Base-by-base conservation (phyloP, 192 early-diverging fungal species). In the Coemansia furcata region DNA sequence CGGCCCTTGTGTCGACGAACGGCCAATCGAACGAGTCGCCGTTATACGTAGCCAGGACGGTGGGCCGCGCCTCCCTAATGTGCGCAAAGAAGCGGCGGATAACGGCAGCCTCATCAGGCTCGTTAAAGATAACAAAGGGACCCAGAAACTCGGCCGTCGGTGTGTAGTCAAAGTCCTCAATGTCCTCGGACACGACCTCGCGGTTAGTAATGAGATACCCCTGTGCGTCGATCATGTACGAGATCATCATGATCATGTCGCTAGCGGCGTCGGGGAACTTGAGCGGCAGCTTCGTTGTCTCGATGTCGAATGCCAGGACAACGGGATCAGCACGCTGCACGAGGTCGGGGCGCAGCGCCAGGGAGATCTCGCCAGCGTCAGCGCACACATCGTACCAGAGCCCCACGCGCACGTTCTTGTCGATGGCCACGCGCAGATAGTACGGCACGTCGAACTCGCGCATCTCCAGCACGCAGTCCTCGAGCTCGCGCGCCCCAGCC, bases 21-120 rank as follows among this genome's bases (percentile, higher is more conserved):
- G 95, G 95, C 95, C 94, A 98, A 87, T 99, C 98, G 84, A 99
- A 99, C 74, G 87, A 93, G 69, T 99, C 98, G 67, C 98, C 98
- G 89, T 99, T 99, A 73, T 99, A 99, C 5, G 98, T 97, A 2
- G 92, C 95, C 79, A 95, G 81, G 14, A 99, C 89, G 0, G 90
- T 93, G 0, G 98, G 98, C 60, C 88, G 86, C 17, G 86, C 86
- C 10, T 90, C 85, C 37, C 88, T 84, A 37, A 99, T 89, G 71
- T 99, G 96, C 32, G 92, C 90, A 75, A 98, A 95, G 74, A 99
- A 99, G 36, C 95, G 86, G 7, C 84, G 80, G 12, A 99, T 66
- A 6, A 95, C 68, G 7, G 89, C 80, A 30, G 92, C 68, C 68
- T 99, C 98, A 66, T 95, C 88, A 0, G 74, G 69, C 76, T 97